Conservation (phyloP, 2,329 filamentous ascomycete genomes). For the Ramularia endophylla region DNA sequence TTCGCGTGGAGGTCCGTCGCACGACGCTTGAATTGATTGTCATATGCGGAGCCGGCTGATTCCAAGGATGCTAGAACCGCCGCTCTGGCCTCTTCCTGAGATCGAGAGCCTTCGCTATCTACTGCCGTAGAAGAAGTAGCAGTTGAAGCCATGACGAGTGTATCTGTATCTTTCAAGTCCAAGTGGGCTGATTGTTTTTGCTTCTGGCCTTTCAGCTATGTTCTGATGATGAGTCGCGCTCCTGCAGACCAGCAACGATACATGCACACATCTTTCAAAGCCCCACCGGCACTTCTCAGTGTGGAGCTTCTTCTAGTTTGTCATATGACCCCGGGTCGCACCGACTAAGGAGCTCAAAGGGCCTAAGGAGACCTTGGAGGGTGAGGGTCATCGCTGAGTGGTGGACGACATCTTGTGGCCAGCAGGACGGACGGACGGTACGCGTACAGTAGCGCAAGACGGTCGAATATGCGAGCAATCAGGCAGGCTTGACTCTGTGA, state of each 20-base stretch:
- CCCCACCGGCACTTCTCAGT: conserved; percentile 6
- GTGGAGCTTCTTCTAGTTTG: conserved; percentile 10
- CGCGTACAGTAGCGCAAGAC: conserved; percentile 6
- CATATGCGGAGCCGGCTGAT: conserved; percentile 61
- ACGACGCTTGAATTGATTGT: conserved; percentile 61
- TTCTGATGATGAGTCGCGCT: too few species aligned
- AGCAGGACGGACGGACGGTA: conserved; percentile 9
- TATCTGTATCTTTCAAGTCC: too few species aligned
- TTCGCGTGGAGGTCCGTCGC: conserved; percentile 66
- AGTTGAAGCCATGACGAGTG: conserved; percentile 10
- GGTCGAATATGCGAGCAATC: conserved; percentile 2
- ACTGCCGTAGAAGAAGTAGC: conserved; percentile 15
- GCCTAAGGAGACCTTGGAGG: conserved; percentile 9
- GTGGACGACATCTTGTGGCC: conserved; percentile 3
- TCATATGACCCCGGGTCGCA: conserved; percentile 13
- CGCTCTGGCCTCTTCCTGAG: conserved; percentile 45
- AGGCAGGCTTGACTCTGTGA: conserved; percentile 9
- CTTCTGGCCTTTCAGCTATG: too few species aligned
- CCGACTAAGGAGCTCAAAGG: conserved; percentile 5
- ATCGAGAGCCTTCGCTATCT: conserved; percentile 22
- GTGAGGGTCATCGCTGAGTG: conserved; percentile 11
- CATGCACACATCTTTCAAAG: conserved; percentile 2
- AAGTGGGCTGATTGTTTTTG: too few species aligned
- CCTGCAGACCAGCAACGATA: too few species aligned
- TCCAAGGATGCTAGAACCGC: conserved; percentile 46